Evolutionary conservation across 108 stramenopile genomes (phyloP), one percentile per base, ranked within the genome.

Genomic region (Pinguiococcus pyrenoidosus): DNA sequence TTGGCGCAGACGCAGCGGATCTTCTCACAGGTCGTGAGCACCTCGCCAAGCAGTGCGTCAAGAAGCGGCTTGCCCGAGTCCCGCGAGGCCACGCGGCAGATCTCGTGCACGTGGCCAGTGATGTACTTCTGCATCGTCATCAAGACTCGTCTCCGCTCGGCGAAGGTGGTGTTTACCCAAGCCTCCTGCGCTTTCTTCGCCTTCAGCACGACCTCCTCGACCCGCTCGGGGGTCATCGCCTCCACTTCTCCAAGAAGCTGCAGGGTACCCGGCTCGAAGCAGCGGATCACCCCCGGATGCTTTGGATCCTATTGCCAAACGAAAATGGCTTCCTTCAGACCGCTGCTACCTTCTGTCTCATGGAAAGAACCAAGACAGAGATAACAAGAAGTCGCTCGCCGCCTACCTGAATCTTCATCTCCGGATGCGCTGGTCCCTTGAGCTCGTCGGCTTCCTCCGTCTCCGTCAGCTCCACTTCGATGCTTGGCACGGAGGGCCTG

Each of bases 1-100:
- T 81, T 70, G 29, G 69, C 69, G 50, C 73, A 62, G 29, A 95
- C 49, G 28, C 85, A 87, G 6, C 87, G 68, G 59, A 93, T 78
- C 63, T 79, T 98, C 68, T 92, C 96, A 47, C 87, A 89, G 4
- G 96, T 95, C 10, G 88, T 88, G 48, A 92, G 38, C n/a, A 98
- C 78, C 70, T 98, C 96, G 29, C 91, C 96, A 41, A 98, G 52
- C 5, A 89, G 46, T 0, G 92, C 87, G 58, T 93, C 91, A 20
- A 93, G 72, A 44, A 66, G 16, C 3, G 75, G 67, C 51, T 77
- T 77, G 34, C 95, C 95, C 12, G 90, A 91, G 54, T 94, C 95
- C 18, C 78, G 55, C 7, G 68, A 48, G 45, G 72, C 82, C 1
- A 95, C 82, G 24, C 71, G 75, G 42, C 82, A 86, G 40, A 92